Conservation (phyloP, 352 stramenopile genomes). For the Pythium aphanidermatum region DNA sequence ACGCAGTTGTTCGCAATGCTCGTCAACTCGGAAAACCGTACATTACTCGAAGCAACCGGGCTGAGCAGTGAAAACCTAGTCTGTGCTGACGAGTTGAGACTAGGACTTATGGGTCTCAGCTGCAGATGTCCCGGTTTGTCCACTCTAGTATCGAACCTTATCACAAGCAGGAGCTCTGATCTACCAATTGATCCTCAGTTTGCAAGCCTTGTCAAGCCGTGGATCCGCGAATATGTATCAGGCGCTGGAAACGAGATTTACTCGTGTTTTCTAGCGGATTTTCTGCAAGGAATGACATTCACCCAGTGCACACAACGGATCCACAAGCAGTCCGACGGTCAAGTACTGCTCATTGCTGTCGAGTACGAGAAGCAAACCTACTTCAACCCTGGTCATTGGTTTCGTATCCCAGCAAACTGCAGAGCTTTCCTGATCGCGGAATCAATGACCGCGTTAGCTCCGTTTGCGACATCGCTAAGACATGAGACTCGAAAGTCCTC, state of each 20-base stretch:
- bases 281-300: conserved; percentile 72
- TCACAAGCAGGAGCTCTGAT: conserved; percentile 62
- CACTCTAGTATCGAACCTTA: conserved; percentile 80
- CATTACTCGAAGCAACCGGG: conserved; percentile 64
- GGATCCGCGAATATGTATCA: conserved; percentile 72
- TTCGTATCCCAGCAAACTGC: conserved; percentile 41
- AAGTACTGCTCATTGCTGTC: conserved; percentile 71
- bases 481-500: conserved; percentile 1
- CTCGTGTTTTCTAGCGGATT: conserved; percentile 41
- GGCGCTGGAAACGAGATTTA: conserved; percentile 83
- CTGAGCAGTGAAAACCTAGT: conserved; percentile 68
- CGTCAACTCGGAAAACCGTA: conserved; percentile 78
- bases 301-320: conserved; percentile 62
- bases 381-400: conserved; percentile 69
- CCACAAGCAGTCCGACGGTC: conserved; percentile 59
- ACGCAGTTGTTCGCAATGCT: conserved; percentile 82
- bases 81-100: conserved; percentile 71
- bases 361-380: conserved; percentile 56
- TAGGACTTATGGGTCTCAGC: conserved; percentile 82
- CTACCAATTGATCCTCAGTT: conserved; percentile 15
- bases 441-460: conserved; percentile 46
- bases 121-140: conserved; percentile 76
- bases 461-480: conserved; percentile 1
- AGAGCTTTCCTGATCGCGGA: conserved; percentile 77
- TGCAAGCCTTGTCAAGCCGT: conserved; percentile 24